Evolutionary conservation across 805 yeast species (phyloP).

Genomic region (Barnettozyma pratensis): DNA sequence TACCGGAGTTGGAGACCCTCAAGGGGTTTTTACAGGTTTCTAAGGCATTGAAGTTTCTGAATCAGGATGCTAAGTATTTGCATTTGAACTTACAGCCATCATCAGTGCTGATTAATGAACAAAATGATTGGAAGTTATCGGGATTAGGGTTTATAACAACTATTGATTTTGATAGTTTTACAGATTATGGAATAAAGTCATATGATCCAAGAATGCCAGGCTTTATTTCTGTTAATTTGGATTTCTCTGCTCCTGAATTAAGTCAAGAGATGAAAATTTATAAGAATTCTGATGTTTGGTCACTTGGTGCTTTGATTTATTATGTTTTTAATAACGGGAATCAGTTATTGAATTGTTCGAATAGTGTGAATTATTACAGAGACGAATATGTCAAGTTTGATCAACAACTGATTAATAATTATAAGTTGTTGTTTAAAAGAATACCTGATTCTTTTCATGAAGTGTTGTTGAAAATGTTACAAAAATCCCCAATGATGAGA

Average conservation of each 20-base stretch:
- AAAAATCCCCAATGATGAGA: constrained; percentile 53
- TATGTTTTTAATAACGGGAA: constrained; percentile 53
- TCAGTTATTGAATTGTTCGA: constrained; percentile 44
- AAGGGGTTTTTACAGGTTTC: constrained; percentile 79
- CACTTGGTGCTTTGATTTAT: constrained; percentile 73
- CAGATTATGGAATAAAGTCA: constrained; percentile 63
- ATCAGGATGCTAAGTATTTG: constrained; percentile 65
- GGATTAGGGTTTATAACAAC: constrained; percentile 64
- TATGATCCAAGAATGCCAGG: constrained; percentile 71
- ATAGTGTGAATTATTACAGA: constrained; percentile 56
- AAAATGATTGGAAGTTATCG: constrained; percentile 90
- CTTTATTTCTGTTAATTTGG: constrained; percentile 64
- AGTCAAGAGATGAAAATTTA: constrained; percentile 59
- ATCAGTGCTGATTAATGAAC: constrained; percentile 69
- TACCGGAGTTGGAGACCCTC: constrained; percentile 56
- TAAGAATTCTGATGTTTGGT: constrained; percentile 74
- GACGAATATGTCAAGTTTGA: constrained; percentile 47
- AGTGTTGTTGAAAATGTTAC: constrained; percentile 47
- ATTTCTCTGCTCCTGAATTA: constrained; percentile 82
- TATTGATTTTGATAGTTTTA: constrained; percentile 29
- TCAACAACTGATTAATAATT: constrained; percentile 36
- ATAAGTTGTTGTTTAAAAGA: constrained; percentile 41
- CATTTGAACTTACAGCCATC: constrained; percentile 78
- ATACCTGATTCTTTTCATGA: constrained; percentile 52
- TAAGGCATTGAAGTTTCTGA: constrained; percentile 78